Evolutionary conservation across 1,284 basidiomycete species (phyloP).

Genomic region (Ustilago bromivora): DNA sequence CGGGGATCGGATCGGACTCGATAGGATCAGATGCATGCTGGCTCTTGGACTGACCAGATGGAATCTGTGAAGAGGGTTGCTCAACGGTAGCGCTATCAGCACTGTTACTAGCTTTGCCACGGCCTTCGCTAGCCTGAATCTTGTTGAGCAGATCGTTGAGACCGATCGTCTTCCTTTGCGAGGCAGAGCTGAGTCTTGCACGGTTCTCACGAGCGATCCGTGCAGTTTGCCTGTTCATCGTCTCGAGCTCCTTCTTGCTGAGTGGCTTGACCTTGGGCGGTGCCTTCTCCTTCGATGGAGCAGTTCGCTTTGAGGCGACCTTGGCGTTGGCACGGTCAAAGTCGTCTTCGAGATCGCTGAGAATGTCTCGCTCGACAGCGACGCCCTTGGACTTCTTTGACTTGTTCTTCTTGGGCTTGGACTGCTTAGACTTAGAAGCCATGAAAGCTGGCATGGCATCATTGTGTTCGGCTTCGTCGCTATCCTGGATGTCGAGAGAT

Average conservation of each 20-base stretch:
- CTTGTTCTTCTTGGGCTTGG: constrained; percentile 9
- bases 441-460: constrained; percentile 44
- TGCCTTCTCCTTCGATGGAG: constrained; percentile 22
- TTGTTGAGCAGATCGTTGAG: constrained; percentile 56
- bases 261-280: constrained; percentile 52
- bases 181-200: constrained; percentile 26
- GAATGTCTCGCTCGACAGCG: constrained; percentile 28
- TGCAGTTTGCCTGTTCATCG: constrained; percentile 61
- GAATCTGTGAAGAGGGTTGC: constrained; percentile 43
- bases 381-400: constrained; percentile 17
- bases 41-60: constrained; percentile 43
- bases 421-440: constrained; percentile 1
- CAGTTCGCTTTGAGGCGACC: constrained; percentile 27
- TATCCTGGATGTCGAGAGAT: constrained; percentile 40
- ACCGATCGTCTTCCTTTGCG: constrained; percentile 53
- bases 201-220: constrained; percentile 58
- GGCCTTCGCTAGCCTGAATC: constrained; percentile 41
- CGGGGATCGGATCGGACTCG: constrained; percentile 47
- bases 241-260: constrained; percentile 58
- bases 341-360: constrained; percentile 38
- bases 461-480: constrained; percentile 43
- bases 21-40: constrained; percentile 49
- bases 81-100: constrained; percentile 10
- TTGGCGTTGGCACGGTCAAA: constrained; percentile 28
- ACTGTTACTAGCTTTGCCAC: constrained; percentile 2